Base-by-base conservation (phyloP, 2,329 filamentous ascomycete genomes). In the Talaromyces sp. region DNA sequence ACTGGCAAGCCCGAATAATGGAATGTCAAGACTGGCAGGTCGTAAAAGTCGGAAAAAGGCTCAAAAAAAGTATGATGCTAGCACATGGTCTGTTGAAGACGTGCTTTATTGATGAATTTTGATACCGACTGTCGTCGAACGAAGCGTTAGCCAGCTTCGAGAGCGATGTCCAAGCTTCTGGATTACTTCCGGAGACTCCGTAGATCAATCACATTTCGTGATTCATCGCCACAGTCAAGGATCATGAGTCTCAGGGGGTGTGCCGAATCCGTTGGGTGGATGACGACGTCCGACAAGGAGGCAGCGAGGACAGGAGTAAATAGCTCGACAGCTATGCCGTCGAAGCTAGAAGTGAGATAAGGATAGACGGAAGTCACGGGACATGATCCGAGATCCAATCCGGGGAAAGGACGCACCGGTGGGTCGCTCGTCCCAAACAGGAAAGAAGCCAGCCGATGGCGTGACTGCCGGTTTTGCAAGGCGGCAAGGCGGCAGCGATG, bases 51-150 rank as follows among this genome's bases (percentile, higher is more conserved):
- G 19, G 17, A 56, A 8, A 38, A 25, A 19, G n/a, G 5, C 51
- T 56, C 53, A 36, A 15, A 13, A 54, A n/a, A 19, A 36, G 17
- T 22, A 5, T n/a, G 11, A 36, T 49, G 13, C 17, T 25, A 36
- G 40, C 34, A 43, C 31, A 47, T n/a, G 22, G 58, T 47, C 64
- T 65, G 51, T 65, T 58, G 58, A 65, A 65, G 58, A 60, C 36
- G 47, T 22, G 43, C 22, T 51, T n/a, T 53, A 15, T 17, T 29
- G 49, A 53, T 53, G 49, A 53, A 29, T 31, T n/a, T 31, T n/a
- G 27, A 53, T n/a, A 29, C 25, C 25, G 8, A 29, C 47, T 51
- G 5, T 25, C 19, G 25, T 51, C 47, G 47, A 51, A 27, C 17
- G 22, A 51, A 5, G 27, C 10, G 51, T 19, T 19, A 36, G 31